phyloP scores from a whole-genome alignment of 176 grass and related monocot genomes.

The Eragrostis nindensis region DNA sequence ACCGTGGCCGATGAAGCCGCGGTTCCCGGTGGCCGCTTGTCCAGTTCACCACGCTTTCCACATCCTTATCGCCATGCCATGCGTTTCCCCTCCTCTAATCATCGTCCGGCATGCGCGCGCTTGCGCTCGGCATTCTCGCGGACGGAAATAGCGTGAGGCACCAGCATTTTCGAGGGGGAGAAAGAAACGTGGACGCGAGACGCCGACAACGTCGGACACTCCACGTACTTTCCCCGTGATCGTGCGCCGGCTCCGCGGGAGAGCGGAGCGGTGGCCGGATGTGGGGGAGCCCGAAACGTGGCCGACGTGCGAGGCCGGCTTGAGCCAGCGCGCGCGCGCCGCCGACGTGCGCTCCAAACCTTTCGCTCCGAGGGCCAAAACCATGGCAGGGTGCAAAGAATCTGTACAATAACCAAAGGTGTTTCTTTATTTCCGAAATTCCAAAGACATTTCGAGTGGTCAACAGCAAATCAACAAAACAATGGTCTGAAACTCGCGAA shows the following conservation, averaged over 20 bases:
- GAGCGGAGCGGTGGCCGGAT: neutral
- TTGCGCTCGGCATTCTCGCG: neutral
- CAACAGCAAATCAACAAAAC: neutral
- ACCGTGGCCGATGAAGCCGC: neutral
- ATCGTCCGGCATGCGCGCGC: neutral
- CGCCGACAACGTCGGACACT: conserved; percentile 11
- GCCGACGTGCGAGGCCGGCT: conserved; percentile 25
- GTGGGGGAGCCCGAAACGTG: conserved; percentile 6
- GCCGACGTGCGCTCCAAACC: conserved; percentile 30
- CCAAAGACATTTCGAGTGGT: neutral
- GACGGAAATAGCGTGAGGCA: conserved; percentile 42
- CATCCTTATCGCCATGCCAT: neutral
- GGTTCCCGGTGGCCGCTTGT: neutral
- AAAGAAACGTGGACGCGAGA: conserved; percentile 40
- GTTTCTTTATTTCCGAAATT: neutral
- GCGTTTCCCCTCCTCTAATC: neutral
- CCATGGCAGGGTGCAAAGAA: neutral
- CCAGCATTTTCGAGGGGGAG: neutral
- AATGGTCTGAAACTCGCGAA: neutral
- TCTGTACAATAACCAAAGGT: neutral
- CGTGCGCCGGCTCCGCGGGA: conserved; percentile 26
- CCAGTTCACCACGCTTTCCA: neutral
- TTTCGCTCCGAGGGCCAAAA: neutral
- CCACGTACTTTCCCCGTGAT: conserved; percentile 23
- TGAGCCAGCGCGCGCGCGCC: neutral